Conservation (phyloP, 1,284 basidiomycete species). For the Sanghuangporus sanghuang region DNA sequence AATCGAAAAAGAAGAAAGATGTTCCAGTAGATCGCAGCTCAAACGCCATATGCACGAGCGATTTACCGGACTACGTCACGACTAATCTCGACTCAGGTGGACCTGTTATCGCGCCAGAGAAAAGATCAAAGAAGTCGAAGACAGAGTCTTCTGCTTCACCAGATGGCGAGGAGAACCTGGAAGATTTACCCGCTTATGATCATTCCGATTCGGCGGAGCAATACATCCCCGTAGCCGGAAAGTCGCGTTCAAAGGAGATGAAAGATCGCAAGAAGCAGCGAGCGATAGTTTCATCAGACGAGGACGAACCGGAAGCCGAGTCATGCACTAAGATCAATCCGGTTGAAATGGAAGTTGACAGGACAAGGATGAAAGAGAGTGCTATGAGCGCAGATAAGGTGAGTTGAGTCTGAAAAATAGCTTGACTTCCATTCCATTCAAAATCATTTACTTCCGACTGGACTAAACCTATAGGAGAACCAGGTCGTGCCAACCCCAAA, state of each 20-base stretch:
- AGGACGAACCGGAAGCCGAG: slow-evolving; percentile 21
- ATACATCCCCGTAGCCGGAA: slow-evolving; percentile 8
- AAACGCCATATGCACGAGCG: background rate
- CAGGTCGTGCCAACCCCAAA: background rate
- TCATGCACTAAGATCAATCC: background rate
- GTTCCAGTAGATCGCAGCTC: background rate
- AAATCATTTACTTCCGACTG: background rate
- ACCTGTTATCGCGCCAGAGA: background rate
- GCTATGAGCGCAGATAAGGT: slow-evolving; percentile 9
- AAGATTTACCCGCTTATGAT: background rate
- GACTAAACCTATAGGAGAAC: slow-evolving; percentile 4
- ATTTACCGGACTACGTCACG: background rate
- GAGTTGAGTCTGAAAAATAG: background rate
- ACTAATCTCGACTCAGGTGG: background rate
- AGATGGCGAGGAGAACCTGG: background rate
- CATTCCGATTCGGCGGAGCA: background rate
- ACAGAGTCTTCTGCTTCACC: slow-evolving; percentile 14
- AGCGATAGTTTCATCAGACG: slow-evolving; percentile 24
- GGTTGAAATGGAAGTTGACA: slow-evolving; percentile 4
- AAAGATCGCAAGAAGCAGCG: slow-evolving; percentile 24
- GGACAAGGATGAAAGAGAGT: background rate
- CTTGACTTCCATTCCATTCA: background rate
- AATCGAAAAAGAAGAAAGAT: background rate
- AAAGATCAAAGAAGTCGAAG: background rate
- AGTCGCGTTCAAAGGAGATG: slow-evolving; percentile 16